Evolutionary conservation across 2,329 filamentous ascomycete genomes (phyloP), one percentile per base, ranked within the genome.

Genomic region (Trichoderma breve): DNA sequence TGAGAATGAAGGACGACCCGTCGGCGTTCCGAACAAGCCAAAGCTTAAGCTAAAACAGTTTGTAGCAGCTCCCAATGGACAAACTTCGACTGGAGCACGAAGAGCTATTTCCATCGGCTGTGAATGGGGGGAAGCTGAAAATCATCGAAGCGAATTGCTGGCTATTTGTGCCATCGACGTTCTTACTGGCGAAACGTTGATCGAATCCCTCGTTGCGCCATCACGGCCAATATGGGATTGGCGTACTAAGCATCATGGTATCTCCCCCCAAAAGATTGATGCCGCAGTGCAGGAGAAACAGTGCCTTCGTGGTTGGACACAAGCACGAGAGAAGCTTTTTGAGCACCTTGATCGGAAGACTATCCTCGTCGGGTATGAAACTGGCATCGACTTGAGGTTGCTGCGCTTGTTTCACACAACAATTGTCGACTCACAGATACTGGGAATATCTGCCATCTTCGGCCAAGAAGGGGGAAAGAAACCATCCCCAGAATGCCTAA

Each of bases 341-440:
- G n/a, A 36, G 1, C n/a, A 53, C 3, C 18, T 71, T 11, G 62
- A 66, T n/a, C 1, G 18, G 18, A 1, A 66, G 15, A 71, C 70
- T 0, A 36, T 71, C 3, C 18, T 71, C n/a, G 11, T 71, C 47
- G 69, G 69, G 6, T 18, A 71, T 14, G 9, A 2, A 0, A 24
- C 21, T 7, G 9, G 34, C 1, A 7, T 4, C 2, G 21, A 47
- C 6, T 28, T 71, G 15, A 34, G 15, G 53, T 8, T 60, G n/a
- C 5, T 71, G 28, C 61, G 61, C 1, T 8, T 65, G 4, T 57
- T 51, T 24, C 69, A 71, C 7, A 51, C 1, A 0, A 47, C 3
- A 12, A 51, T 71, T 21, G 18, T 71, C 5, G 69, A 71, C 53
- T 32, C 69, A 14, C 32, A 26, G n/a, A 11, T 71, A 1, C 43